Percentiles rank a stretch among this genome's conserved stretches.
Evolutionary conservation across 2,329 filamentous ascomycete species (phyloP).

Genomic region (Neurospora crassa): DNA sequence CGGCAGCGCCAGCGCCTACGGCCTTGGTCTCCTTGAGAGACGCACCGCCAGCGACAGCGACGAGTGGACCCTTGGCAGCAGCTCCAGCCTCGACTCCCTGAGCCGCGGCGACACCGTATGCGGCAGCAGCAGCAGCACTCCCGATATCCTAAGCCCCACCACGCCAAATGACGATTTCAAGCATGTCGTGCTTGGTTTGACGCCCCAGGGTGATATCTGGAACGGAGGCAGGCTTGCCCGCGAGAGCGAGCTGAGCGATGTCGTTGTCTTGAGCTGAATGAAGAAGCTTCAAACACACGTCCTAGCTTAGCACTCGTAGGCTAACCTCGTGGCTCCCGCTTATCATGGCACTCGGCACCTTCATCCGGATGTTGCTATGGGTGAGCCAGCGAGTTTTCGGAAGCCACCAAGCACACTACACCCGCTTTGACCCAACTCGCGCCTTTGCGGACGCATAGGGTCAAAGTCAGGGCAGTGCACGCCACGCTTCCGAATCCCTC

Average conservation of each 20-base stretch:
- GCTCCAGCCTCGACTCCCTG: slow-evolving; percentile 53
- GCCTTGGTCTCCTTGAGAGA: slow-evolving; percentile 35
- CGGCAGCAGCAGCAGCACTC: slow-evolving; percentile 35
- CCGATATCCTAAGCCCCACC: slow-evolving; percentile 42
- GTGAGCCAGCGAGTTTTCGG: not conserved
- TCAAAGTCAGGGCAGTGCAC: not conserved
- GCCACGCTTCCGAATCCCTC: not conserved
- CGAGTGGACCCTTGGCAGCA: slow-evolving; percentile 84
- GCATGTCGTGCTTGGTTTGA: slow-evolving; percentile 24
- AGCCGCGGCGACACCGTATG: slow-evolving; percentile 31
- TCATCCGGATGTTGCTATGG: not conserved
- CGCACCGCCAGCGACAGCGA: slow-evolving; percentile 54
- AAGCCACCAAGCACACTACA: not conserved
- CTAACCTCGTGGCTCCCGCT: not conserved
- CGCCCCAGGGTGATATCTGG: slow-evolving; percentile 29
- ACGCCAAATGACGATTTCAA: slow-evolving; percentile 33
- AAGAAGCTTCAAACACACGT: slow-evolving; percentile 5
- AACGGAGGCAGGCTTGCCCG: slow-evolving; percentile 28
- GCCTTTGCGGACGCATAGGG: not conserved
- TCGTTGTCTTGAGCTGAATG: slow-evolving; percentile 31
- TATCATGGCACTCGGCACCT: not conserved
- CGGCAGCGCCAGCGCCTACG: slow-evolving; percentile 35
- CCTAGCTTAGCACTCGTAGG: not conserved
- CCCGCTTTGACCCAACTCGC: not conserved
- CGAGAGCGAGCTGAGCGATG: slow-evolving; percentile 37